Evolutionary conservation across 257 asterid genomes (phyloP).

Genomic region (Rauvolfia tetraphylla): DNA sequence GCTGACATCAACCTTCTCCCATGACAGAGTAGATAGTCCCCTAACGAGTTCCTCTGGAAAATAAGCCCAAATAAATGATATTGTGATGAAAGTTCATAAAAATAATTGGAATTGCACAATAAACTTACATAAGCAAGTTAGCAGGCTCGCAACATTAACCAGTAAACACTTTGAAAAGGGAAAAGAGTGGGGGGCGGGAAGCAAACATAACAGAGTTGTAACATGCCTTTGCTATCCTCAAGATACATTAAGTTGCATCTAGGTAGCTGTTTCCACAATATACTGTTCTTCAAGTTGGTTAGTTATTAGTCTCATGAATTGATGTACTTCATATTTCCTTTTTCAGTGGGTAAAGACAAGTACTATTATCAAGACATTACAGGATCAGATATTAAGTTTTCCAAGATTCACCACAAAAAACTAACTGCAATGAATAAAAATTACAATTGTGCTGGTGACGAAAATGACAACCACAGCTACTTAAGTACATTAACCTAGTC

Average conservation of each 20-base stretch:
- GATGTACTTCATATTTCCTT: background rate
- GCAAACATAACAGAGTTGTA: background rate
- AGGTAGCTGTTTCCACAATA: background rate
- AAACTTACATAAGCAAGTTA: background rate
- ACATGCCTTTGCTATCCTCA: background rate
- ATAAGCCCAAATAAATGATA: slow-evolving; percentile 14
- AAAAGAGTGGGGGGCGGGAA: no score
- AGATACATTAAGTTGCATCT: background rate
- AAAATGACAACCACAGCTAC: background rate
- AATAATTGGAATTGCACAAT: background rate
- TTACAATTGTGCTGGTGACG: background rate
- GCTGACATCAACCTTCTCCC: slow-evolving; percentile 99
- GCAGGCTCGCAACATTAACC: no score
- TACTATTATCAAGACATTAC: background rate
- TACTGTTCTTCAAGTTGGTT: background rate
- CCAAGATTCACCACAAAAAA: background rate
- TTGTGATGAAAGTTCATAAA: background rate
- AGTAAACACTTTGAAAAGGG: background rate
- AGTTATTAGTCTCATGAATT: background rate
- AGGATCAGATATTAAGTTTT: background rate
- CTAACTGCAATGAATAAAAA: background rate
- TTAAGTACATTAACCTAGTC: background rate
- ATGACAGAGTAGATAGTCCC: slow-evolving; percentile 78
- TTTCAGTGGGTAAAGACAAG: background rate
- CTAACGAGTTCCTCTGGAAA: slow-evolving; percentile 70